Evolutionary conservation across 2,329 filamentous ascomycete genomes (phyloP).

Genomic region (Ophiobolus disseminans): DNA sequence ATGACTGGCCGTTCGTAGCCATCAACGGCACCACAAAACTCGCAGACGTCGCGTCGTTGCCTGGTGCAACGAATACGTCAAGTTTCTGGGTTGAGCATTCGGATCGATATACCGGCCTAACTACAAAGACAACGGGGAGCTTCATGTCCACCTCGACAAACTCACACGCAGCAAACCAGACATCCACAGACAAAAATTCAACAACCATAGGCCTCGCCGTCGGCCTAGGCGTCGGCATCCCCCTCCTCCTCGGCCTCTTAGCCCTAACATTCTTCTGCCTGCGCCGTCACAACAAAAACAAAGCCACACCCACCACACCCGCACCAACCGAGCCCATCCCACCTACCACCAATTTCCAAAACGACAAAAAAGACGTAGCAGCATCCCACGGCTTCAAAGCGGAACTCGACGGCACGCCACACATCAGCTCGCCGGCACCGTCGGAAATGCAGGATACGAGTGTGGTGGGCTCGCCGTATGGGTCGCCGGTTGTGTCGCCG

Average conservation of each 20-base stretch:
- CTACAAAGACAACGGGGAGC: not conserved
- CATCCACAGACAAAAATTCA: not conserved
- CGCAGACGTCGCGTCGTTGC: constrained; percentile 1
- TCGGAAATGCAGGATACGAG: constrained; percentile 1
- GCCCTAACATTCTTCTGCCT: not conserved
- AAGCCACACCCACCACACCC: not conserved
- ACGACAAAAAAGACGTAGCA: not conserved
- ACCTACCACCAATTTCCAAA: too few relatives aligned
- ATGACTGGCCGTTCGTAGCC: not conserved
- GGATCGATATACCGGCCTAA: constrained; percentile 2
- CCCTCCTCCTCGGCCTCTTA: not conserved
- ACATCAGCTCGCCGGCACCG: not conserved
- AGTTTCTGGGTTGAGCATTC: constrained; percentile 1
- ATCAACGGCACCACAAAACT: not conserved
- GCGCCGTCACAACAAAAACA: not conserved
- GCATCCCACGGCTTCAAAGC: not conserved
- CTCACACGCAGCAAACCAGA: not conserved
- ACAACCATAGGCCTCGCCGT: not conserved
- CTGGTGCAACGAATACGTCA: not conserved
- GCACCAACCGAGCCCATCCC: not conserved
- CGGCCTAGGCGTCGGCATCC: constrained; percentile 1
- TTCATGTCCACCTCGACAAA: not conserved
- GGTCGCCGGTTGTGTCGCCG: constrained; percentile 1
- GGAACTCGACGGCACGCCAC: not conserved
- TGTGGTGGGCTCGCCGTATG: not conserved